Percentiles rank a stretch among this genome's conserved stretches.
Conservation (phyloP, 2,329 filamentous ascomycete genomes). For the Dendryphion nanum region DNA sequence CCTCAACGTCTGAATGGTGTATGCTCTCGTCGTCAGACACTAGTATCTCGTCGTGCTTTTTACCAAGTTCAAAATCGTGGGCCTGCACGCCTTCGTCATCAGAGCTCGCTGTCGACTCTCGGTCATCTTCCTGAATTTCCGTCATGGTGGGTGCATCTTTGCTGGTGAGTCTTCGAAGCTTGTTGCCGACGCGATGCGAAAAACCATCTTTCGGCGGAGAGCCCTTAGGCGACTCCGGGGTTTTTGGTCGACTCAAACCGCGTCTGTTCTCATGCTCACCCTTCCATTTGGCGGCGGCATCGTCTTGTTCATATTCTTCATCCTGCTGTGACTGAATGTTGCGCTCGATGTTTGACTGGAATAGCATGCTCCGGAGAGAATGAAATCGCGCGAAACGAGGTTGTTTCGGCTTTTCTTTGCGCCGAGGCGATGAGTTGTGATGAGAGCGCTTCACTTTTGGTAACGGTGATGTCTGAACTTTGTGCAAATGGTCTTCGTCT, state of each 20-base stretch:
- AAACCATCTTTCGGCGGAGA: slow-evolving; percentile 17
- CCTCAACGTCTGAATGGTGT: slow-evolving; percentile 32
- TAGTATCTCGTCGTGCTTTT: background rate
- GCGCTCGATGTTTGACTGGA: slow-evolving; percentile 29
- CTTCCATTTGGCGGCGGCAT: slow-evolving; percentile 25
- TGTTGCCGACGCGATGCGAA: slow-evolving; percentile 22
- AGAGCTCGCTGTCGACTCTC: slow-evolving; percentile 4
- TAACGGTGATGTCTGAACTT: slow-evolving; percentile 11
- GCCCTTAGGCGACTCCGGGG: slow-evolving; percentile 14
- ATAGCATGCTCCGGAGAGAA: slow-evolving; percentile 33
- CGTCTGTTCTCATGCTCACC: slow-evolving; percentile 26
- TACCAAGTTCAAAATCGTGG: background rate
- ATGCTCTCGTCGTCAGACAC: slow-evolving; percentile 15
- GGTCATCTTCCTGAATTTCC: slow-evolving; percentile 2
- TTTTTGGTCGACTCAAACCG: slow-evolving; percentile 24
- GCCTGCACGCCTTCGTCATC: background rate
- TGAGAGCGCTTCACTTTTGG: slow-evolving; percentile 9
- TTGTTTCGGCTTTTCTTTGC: slow-evolving; percentile 13
- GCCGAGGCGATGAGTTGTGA: slow-evolving; percentile 5
- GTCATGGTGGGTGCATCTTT: slow-evolving; percentile 25
- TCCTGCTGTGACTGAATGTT: slow-evolving; percentile 22
- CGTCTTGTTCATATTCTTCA: slow-evolving; percentile 13
- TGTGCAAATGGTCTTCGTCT: slow-evolving; percentile 5
- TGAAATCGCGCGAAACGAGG: slow-evolving; percentile 34
- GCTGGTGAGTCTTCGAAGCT: slow-evolving; percentile 26